Conservation (phyloP, 2,329 filamentous ascomycete genomes). For the Neonectria faginata region DNA sequence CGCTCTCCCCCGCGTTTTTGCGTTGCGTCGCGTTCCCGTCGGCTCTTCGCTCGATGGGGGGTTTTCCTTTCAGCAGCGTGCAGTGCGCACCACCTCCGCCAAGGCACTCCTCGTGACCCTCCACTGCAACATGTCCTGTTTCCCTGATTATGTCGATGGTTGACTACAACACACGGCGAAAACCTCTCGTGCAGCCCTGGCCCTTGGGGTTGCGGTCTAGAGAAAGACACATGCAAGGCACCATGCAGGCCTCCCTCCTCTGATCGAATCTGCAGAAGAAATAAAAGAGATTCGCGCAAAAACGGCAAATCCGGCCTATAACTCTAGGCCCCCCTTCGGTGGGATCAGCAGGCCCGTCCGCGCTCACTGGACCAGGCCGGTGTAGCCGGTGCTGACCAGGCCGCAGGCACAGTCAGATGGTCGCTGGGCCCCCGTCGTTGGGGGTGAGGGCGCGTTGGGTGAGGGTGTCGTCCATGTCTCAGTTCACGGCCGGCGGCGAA, state of each 20-base stretch:
- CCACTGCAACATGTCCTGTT: conserved; percentile 16
- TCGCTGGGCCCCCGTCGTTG: conserved; percentile 24
- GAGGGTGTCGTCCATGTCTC: conserved; percentile 48
- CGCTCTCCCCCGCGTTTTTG: conserved; percentile 11
- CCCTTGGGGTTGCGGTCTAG: conserved; percentile 32
- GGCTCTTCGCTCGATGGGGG: not conserved
- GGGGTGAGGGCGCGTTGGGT: not conserved
- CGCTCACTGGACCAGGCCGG: conserved; percentile 24
- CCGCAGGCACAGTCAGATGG: conserved; percentile 47
- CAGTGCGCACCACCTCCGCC: not conserved
- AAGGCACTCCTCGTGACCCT: conserved; percentile 37
- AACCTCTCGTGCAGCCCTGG: conserved; percentile 31
- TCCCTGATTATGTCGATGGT: not conserved
- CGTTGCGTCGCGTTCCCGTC: conserved; percentile 1
- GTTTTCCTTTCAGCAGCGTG: not conserved
- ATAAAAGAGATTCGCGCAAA: conserved; percentile 35
- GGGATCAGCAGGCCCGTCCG: conserved; percentile 43
- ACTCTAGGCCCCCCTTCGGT: conserved; percentile 41
- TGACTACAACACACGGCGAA: not conserved
- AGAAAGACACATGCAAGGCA: conserved; percentile 44
- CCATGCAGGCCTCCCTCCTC: conserved; percentile 39
- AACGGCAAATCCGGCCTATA: conserved; percentile 47
- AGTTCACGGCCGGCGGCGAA: conserved; percentile 25
- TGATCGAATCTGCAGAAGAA: conserved; percentile 46
- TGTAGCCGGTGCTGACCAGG: conserved; percentile 38